Evolutionary conservation across 257 asterid genomes (phyloP).

Genomic region (Solanum boliviense): DNA sequence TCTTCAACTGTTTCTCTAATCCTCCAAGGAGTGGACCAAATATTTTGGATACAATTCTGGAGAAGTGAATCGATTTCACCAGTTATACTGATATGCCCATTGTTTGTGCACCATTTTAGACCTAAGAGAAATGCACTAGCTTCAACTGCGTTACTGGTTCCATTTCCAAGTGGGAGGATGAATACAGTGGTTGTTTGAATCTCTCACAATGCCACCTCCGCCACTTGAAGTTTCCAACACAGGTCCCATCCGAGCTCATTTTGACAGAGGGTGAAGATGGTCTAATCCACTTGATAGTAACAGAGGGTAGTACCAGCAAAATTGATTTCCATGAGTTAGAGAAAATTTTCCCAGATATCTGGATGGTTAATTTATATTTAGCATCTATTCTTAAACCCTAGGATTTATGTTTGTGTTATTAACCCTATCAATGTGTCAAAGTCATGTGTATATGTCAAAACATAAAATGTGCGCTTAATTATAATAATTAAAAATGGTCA

Average conservation of each 20-base stretch:
- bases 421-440: neutral
- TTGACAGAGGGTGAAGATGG: no score
- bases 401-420: neutral
- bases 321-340: no score
- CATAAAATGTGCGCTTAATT: neutral
- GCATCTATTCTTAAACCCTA: neutral
- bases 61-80: neutral
- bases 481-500: no score
- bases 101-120: neutral
- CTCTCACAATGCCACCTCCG: neutral
- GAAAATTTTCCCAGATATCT: no score
- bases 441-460: neutral
- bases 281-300: no score
- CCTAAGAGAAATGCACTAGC: neutral
- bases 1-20: no score
- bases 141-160: neutral
- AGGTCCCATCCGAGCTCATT: neutral
- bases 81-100: no score
- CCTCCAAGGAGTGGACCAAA: neutral
- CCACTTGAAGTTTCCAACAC: neutral
- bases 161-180: neutral
- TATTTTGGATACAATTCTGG: neutral
- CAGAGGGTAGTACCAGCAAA: no score
- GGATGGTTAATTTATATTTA: no score
- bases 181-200: neutral